Conservation (phyloP, 208 protist genomes). For the Plasmodiophora brassicae region DNA sequence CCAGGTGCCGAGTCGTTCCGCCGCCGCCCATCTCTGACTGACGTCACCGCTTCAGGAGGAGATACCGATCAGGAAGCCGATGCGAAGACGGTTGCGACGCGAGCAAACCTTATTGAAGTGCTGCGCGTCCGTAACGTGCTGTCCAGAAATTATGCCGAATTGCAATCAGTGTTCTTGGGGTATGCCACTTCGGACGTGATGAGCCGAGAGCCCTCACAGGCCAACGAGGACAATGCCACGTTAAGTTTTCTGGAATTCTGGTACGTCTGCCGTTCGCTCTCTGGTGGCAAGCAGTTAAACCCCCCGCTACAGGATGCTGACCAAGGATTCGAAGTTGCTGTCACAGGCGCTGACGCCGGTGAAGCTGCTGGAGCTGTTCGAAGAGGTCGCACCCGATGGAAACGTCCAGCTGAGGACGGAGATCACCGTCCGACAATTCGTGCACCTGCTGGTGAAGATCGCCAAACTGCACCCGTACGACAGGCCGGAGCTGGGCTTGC, state of each 20-base stretch:
- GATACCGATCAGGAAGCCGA: not conserved
- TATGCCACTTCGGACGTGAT: not conserved
- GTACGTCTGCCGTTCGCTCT: not conserved
- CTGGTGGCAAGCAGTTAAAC: no score
- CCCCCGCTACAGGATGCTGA: not conserved
- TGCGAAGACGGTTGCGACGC: not conserved
- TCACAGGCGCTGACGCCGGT: not conserved
- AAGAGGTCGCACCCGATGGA: not conserved
- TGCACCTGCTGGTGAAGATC: not conserved
- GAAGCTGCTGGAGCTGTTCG: not conserved
- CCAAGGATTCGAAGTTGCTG: slow-evolving; percentile 16
- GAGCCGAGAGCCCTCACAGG: not conserved
- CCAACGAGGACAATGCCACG: not conserved
- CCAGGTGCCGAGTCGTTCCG: not conserved
- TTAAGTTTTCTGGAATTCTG: not conserved
- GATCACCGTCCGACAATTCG: not conserved
- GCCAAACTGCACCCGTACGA: not conserved
- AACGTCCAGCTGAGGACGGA: not conserved
- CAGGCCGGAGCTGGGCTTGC: not conserved
- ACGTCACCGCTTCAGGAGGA: not conserved
- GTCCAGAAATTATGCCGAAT: not conserved
- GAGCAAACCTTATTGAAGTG: not conserved
- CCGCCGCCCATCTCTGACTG: not conserved
- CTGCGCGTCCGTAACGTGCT: not conserved
- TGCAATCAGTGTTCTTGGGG: not conserved